These are phyloP conservation scores for Fusarium albosuccineum DNA, from an alignment of 2,329 filamentous ascomycete species.

Conservation along the genomic window DNA sequence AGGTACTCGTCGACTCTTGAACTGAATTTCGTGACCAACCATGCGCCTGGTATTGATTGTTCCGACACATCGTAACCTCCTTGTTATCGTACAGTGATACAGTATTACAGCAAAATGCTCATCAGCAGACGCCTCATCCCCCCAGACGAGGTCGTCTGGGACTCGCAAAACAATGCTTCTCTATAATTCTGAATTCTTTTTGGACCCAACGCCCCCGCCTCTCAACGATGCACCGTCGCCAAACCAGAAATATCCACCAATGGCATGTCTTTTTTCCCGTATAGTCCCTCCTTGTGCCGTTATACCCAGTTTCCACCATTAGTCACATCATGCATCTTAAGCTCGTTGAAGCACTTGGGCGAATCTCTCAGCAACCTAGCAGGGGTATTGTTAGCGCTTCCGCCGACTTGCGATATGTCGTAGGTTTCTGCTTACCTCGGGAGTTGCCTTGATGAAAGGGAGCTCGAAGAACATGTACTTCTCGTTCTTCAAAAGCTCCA, in stretches of 20 bases:
- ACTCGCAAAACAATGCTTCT: conserved; percentile 37
- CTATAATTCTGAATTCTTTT: conserved; percentile 48
- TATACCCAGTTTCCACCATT: conserved; percentile 21
- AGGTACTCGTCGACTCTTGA: background rate
- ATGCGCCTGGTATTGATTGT: conserved; percentile 44
- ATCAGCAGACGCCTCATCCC: conserved; percentile 34
- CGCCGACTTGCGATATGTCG: background rate
- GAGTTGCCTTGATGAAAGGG: conserved; percentile 89
- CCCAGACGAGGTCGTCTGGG: conserved; percentile 44
- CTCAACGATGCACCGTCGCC: conserved; percentile 40
- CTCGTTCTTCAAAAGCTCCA: conserved; percentile 92
- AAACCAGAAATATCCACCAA: conserved; percentile 42
- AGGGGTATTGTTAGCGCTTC: conserved; percentile 21
- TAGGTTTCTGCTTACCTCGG: conserved; percentile 73
- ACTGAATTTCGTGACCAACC: conserved; percentile 36
- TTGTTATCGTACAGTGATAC: conserved; percentile 56
- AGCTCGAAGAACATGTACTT: conserved; percentile 93
- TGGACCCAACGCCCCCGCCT: conserved; percentile 44
- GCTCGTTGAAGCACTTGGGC: conserved; percentile 52
- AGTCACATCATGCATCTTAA: conserved; percentile 34
- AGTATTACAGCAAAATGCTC: conserved; percentile 50
- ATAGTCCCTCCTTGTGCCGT: conserved; percentile 34
- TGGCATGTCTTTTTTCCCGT: conserved; percentile 28
- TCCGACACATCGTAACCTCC: conserved; percentile 43
- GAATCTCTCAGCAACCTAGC: conserved; percentile 54